Evolutionary conservation across 352 stramenopile species (phyloP).

Genomic region (Blastocystis sp.): DNA sequence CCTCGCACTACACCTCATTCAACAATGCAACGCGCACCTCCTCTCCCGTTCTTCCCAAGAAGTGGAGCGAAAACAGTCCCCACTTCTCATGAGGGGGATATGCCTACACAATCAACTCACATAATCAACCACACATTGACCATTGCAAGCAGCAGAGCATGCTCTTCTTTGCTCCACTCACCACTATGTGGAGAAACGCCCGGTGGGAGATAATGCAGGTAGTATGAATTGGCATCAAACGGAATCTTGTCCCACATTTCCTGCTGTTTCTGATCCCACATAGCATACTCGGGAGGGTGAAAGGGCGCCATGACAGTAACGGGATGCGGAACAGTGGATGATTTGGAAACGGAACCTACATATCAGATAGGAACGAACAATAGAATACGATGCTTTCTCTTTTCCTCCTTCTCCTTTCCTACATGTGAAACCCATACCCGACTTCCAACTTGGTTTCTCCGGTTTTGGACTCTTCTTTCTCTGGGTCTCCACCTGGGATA

Average conservation of each 20-base stretch:
- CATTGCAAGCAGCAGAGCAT: not conserved
- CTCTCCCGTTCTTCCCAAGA: slow-evolving; percentile 29
- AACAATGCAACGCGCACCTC: not conserved
- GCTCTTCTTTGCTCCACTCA: slow-evolving; percentile 19
- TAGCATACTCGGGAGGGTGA: slow-evolving; percentile 3
- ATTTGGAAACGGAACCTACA: not conserved
- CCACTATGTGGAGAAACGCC: not conserved
- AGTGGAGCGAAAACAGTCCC: slow-evolving; percentile 56
- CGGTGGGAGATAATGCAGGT: slow-evolving; percentile 55
- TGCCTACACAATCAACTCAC: not conserved
- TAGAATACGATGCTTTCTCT: slow-evolving; percentile 12
- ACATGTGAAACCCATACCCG: not conserved
- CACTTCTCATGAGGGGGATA: slow-evolving; percentile 54
- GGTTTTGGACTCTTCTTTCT: not conserved
- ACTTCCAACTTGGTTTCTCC: not conserved
- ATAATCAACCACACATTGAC: not conserved
- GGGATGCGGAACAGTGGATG: not conserved
- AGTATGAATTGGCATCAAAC: slow-evolving; percentile 58
- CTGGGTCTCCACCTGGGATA: not conserved
- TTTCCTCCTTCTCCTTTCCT: slow-evolving; percentile 33
- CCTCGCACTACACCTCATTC: slow-evolving; percentile 35
- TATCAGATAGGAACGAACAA: too few species aligned
- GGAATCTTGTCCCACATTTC: slow-evolving; percentile 34
- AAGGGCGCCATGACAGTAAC: not conserved
- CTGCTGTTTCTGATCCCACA: not conserved